phyloP scores from a whole-genome alignment of 2,329 filamentous ascomycete genomes.

The Paraconiothyrium brasiliense region DNA sequence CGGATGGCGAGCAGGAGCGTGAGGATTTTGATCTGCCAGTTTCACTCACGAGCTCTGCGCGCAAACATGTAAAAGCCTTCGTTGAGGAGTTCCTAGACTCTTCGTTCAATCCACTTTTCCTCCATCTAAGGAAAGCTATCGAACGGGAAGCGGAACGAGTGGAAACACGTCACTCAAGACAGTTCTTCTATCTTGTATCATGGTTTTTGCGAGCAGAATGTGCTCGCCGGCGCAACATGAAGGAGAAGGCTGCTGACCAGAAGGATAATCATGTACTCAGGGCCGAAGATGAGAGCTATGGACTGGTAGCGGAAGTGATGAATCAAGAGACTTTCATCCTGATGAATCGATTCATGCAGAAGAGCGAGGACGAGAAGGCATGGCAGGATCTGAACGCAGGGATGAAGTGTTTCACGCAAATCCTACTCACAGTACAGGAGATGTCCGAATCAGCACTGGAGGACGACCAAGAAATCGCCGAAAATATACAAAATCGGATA shows the following conservation, averaged over 20 bases:
- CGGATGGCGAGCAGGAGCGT: conserved; percentile 48
- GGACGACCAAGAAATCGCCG: conserved; percentile 96
- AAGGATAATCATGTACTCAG: conserved; percentile 52
- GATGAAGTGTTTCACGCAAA: conserved; percentile 95
- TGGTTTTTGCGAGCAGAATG: conserved; percentile 94
- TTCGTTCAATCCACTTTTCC: conserved; percentile 89
- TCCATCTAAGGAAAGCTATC: conserved; percentile 85
- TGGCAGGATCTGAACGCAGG: conserved; percentile 88
- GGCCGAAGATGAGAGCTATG: conserved; percentile 75
- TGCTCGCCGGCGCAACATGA: conserved; percentile 66
- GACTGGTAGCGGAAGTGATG: conserved; percentile 85
- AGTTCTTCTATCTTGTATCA: conserved; percentile 90
- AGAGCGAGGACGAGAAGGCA: conserved; percentile 80
- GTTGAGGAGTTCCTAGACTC: conserved; percentile 95
- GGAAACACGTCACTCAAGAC: conserved; percentile 76
- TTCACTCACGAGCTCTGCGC: conserved; percentile 76
- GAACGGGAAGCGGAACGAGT: conserved; percentile 89
- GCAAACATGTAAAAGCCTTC: conserved; percentile 79
- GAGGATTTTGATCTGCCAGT: conserved; percentile 79
- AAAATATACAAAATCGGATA: conserved; percentile 96
- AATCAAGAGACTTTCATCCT: conserved; percentile 96
- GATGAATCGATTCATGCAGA: conserved; percentile 83
- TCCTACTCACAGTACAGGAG: conserved; percentile 88
- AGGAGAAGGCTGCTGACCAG: conserved; percentile 64
- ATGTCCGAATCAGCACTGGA: conserved; percentile 86